Percentiles rank a stretch among this genome's conserved stretches.
These are phyloP conservation scores for Pichia occidentalis DNA, from an alignment of 805 yeast genomes.

Conservation along the genomic window DNA sequence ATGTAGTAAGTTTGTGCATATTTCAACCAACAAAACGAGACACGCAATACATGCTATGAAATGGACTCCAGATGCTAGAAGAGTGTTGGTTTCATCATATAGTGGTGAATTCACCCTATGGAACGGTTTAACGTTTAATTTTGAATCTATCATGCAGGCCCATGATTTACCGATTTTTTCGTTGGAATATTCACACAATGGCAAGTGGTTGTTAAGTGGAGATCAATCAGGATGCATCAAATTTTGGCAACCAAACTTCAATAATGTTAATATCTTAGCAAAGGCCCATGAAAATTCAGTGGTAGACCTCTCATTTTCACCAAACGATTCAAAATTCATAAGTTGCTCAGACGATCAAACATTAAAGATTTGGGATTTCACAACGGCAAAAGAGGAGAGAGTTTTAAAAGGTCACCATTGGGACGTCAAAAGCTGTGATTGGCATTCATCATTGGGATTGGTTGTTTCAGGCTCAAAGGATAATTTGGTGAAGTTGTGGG, in stretches of 20 bases:
- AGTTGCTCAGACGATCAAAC: conserved; percentile 90
- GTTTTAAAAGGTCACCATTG: conserved; percentile 89
- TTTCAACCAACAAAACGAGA: conserved; percentile 83
- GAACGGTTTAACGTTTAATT: conserved; percentile 93
- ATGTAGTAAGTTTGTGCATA: conserved; percentile 79
- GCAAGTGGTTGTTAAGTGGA: conserved; percentile 91
- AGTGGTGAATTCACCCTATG: conserved; percentile 95
- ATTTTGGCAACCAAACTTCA: conserved; percentile 97
- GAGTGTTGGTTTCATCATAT: conserved; percentile 83
- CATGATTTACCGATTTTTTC: conserved; percentile 87
- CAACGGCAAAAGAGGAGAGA: conserved; percentile 77
- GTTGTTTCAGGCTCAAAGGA: conserved; percentile 94
- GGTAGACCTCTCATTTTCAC: conserved; percentile 82
- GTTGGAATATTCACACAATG: conserved; percentile 76
- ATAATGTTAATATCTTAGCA: conserved; percentile 77
- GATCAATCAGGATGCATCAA: conserved; percentile 89
- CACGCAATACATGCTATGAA: conserved; percentile 85
- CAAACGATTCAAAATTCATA: conserved; percentile 86
- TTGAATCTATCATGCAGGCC: conserved; percentile 97
- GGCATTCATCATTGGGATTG: conserved; percentile 89
- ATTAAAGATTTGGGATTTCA: conserved; percentile 90
- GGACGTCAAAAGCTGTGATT: conserved; percentile 96
- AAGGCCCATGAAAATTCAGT: conserved; percentile 76
- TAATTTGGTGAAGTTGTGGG: conserved; percentile 91
- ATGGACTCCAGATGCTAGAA: conserved; percentile 96